phyloP scores from a whole-genome alignment of 2,329 filamentous ascomycete genomes.

The Aureobasidium zeae region DNA sequence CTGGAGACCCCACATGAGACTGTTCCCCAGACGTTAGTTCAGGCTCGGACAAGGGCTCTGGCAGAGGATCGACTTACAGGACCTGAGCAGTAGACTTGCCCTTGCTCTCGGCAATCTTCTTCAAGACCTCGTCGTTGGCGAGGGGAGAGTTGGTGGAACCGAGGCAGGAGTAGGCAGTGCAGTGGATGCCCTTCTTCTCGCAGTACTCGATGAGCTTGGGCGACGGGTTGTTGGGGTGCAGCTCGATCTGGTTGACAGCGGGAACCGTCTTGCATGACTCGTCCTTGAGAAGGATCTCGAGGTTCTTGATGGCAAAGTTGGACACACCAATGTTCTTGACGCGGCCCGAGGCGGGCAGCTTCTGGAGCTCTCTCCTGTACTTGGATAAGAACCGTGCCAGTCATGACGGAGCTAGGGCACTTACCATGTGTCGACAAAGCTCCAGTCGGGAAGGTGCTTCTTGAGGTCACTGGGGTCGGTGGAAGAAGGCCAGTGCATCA shows the following conservation, averaged over 20 bases:
- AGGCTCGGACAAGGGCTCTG: background rate
- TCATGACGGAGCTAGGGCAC: background rate
- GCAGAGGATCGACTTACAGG: constrained; percentile 30
- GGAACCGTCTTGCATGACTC: constrained; percentile 47
- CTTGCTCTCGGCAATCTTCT: constrained; percentile 46
- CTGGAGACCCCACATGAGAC: constrained; percentile 67
- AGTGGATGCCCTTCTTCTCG: constrained; percentile 64
- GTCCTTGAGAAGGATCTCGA: constrained; percentile 62
- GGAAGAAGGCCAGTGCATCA: constrained; percentile 53
- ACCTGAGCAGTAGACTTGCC: constrained; percentile 66
- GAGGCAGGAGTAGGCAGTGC: constrained; percentile 65
- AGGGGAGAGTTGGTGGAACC: constrained; percentile 55
- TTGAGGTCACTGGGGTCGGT: constrained; percentile 52
- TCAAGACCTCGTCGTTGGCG: constrained; percentile 56
- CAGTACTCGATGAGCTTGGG: constrained; percentile 45
- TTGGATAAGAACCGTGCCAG: background rate
- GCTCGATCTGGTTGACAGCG: constrained; percentile 74
- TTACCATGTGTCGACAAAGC: constrained; percentile 60
- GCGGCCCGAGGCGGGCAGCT: constrained; percentile 55
- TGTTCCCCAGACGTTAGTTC: background rate
- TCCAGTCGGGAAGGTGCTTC: constrained; percentile 68
- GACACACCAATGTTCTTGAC: constrained; percentile 56
- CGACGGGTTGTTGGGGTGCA: constrained; percentile 74
- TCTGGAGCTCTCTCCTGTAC: constrained; percentile 32
- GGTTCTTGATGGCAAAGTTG: constrained; percentile 74